Evolutionary conservation across 306 rosid genomes (phyloP), one percentile per base, ranked within the genome.

Genomic region (Elaeagnus macrophylla): DNA sequence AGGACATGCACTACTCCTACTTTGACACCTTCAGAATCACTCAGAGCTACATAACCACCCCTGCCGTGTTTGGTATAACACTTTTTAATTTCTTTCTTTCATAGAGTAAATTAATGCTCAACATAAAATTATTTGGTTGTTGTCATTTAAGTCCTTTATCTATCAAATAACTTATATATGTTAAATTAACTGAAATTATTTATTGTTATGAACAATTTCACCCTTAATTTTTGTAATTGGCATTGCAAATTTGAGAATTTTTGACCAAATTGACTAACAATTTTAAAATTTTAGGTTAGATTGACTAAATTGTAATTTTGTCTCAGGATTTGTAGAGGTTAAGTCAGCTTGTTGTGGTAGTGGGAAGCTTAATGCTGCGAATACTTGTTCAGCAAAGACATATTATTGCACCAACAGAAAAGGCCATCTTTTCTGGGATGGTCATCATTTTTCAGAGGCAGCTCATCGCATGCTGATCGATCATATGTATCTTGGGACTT

Each of bases 311-410:
- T n/a, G n/a, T n/a, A n/a, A n/a, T n/a, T n/a, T n/a, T n/a, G n/a
- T n/a, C 32, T 25, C 58, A 57, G 71, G 64, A 39, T 66, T 66
- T 41, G 20, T 7, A 1, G 51, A 57, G 43, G 36, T 49, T 56
- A 66, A 18, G 39, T 57, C 38, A 25, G 64, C 58, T 20, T 66
- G 58, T 40, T 66, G 71, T 48, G 70, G 70, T 19, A 48, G 56
- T 50, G 64, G 64, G 41, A 3, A 8, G 5, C 44, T 56, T 11
- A 57, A 55, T 7, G 64, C 71, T 1, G 13, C 20, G 2, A 10
- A 12, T n/a, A 63, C 64, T 14, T 57, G 64, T 42, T 3, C 41
- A 36, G 64, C 64, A 35, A 6, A 35, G 15, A 36, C 58, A 14
- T 10, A 9, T 1, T 41, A 12, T 57, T 66, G 71, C 52, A 0